These are phyloP conservation scores for Potentilla sterilis DNA, from an alignment of 306 rosid genomes.

Conservation along the genomic window DNA sequence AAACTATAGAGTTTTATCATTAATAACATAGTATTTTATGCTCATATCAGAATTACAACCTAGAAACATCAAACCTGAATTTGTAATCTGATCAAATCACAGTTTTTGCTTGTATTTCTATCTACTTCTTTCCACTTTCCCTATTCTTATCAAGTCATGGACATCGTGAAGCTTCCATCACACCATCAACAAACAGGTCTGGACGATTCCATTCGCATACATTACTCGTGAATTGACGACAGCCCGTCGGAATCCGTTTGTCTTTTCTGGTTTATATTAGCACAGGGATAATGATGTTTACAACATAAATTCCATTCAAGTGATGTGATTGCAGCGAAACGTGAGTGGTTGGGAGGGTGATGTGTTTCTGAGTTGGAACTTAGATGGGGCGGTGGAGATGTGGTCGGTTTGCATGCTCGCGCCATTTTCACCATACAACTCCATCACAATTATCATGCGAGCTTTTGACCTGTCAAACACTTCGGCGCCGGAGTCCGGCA, in stretches of 20 bases:
- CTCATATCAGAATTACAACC: too few species aligned
- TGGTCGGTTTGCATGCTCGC: slow-evolving; percentile 27
- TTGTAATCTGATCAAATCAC: too few species aligned
- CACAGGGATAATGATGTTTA: slow-evolving; percentile 9
- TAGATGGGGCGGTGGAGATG: slow-evolving; percentile 23
- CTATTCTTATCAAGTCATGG: too few species aligned
- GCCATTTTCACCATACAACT: not conserved
- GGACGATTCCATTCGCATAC: not conserved
- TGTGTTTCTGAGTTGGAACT: slow-evolving; percentile 10
- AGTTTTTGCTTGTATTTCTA: too few species aligned
- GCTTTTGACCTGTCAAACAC: too few species aligned
- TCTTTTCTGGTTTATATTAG: not conserved
- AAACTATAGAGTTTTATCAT: too few species aligned
- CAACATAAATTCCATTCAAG: not conserved
- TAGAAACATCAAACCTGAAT: too few species aligned
- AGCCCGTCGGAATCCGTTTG: slow-evolving; percentile 5
- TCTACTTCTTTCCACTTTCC: not conserved
- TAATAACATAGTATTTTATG: too few species aligned
- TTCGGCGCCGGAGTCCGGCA: too few species aligned
- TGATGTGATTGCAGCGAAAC: slow-evolving; percentile 5
- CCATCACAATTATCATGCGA: not conserved
- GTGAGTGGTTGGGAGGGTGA: slow-evolving; percentile 27
- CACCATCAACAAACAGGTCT: not conserved
- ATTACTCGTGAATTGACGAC: not conserved
- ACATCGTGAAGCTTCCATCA: not conserved